Conservation (phyloP, 495 filamentous ascomycete species). For the Penicillium parvum region DNA sequence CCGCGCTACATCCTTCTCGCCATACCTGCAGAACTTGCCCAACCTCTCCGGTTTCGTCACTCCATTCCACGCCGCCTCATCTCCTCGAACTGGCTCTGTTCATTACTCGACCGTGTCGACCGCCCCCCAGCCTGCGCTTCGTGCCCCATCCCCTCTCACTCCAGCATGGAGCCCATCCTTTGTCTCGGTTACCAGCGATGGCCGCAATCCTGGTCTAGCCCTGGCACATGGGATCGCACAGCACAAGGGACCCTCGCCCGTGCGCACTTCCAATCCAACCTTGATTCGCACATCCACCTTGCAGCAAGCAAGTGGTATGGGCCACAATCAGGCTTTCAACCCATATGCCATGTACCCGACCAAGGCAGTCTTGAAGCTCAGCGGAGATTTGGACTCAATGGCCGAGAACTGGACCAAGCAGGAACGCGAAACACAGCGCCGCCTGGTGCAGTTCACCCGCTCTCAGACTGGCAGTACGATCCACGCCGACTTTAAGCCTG, state of each 20-base stretch:
- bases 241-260: slow-evolving; percentile 39
- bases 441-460: slow-evolving; percentile 82
- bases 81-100: slow-evolving; percentile 23
- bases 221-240: slow-evolving; percentile 30
- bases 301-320: slow-evolving; percentile 49
- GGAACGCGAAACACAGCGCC: slow-evolving; percentile 68
- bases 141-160: slow-evolving; percentile 40
- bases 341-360: slow-evolving; percentile 80
- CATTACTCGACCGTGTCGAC: slow-evolving; percentile 32
- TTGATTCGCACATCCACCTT: slow-evolving; percentile 84
- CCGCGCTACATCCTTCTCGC: slow-evolving; percentile 39
- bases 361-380: slow-evolving; percentile 79
- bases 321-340: slow-evolving; percentile 57
- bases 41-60: slow-evolving; percentile 30
- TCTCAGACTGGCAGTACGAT: slow-evolving; percentile 72
- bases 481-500: slow-evolving; percentile 64
- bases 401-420: slow-evolving; percentile 70
- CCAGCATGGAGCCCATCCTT: slow-evolving; percentile 44
- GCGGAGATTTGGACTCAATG: slow-evolving; percentile 81
- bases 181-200: slow-evolving; percentile 26
- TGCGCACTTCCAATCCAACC: slow-evolving; percentile 53
- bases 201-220: slow-evolving; percentile 27
- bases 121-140: slow-evolving; percentile 33
- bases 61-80: slow-evolving; percentile 29
- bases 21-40: slow-evolving; percentile 40